These are phyloP conservation scores for Xanthoparmelia taractica DNA, from an alignment of 495 filamentous ascomycete species.

Conservation along the genomic window DNA sequence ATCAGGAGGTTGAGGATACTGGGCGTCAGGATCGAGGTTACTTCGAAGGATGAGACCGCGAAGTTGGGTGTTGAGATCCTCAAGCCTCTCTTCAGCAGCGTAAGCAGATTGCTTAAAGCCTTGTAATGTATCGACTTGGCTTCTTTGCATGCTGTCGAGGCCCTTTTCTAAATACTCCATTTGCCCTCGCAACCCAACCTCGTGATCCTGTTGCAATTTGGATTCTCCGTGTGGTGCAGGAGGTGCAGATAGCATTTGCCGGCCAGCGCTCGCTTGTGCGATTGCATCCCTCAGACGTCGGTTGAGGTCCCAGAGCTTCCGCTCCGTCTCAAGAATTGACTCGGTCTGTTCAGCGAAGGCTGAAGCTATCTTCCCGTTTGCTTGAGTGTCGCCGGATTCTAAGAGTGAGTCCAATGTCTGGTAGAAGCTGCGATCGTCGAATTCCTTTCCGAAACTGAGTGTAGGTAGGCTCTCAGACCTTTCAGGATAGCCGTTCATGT, in stretches of 20 bases:
- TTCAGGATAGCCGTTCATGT: conserved; percentile 43
- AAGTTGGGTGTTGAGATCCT: conserved; percentile 46
- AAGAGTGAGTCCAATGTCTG: conserved; percentile 60
- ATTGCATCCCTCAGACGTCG: conserved; percentile 59
- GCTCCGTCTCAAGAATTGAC: conserved; percentile 53
- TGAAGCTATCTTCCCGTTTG: conserved; percentile 23
- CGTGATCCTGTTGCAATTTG: conserved; percentile 9
- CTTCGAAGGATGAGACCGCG: conserved; percentile 43
- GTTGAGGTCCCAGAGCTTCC: conserved; percentile 65
- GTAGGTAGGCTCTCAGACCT: conserved; percentile 38
- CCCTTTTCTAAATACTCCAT: conserved; percentile 46
- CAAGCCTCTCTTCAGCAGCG: conserved; percentile 40
- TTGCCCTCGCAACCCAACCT: conserved; percentile 37
- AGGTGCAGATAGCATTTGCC: conserved; percentile 30
- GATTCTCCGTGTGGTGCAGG: conserved; percentile 15
- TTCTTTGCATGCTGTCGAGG: conserved; percentile 34
- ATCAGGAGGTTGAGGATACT: conserved; percentile 42
- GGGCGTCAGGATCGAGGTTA: conserved; percentile 37
- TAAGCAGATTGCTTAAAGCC: conserved; percentile 22
- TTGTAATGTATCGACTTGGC: conserved; percentile 23
- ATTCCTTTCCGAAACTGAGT: conserved; percentile 45
- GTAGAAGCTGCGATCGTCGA: conserved; percentile 78
- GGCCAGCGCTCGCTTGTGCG: conserved; percentile 48
- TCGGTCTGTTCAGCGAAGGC: conserved; percentile 28
- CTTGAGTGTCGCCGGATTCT: conserved; percentile 38